phyloP scores from a whole-genome alignment of 768 basidiomycete genomes.

The Phaeotremella fagi region DNA sequence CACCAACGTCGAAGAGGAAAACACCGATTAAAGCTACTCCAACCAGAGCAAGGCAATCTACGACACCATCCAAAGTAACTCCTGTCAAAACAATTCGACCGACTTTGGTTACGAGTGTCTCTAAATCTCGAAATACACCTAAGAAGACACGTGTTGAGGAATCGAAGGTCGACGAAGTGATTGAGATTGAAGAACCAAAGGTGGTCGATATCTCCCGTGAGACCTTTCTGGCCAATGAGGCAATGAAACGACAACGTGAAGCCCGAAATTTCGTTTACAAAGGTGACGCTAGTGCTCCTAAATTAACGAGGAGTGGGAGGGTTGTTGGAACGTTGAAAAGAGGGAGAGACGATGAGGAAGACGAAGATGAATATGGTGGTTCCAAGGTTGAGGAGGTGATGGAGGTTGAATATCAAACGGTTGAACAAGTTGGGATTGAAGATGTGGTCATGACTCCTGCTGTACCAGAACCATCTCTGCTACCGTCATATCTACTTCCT shows the following conservation, averaged over 20 bases:
- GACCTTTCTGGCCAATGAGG: constrained; percentile 42
- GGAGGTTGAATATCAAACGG: constrained; percentile 12
- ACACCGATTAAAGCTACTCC: no score
- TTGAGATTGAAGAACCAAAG: constrained; percentile 15
- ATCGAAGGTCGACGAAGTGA: constrained; percentile 41
- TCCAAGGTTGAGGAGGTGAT: constrained; percentile 42
- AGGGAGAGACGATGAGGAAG: constrained; percentile 16
- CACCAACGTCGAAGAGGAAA: no score
- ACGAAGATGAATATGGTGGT: constrained; percentile 24
- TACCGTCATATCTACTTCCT: constrained; percentile 6
- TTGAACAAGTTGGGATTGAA: background rate
- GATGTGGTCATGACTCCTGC: background rate
- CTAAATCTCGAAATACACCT: no score
- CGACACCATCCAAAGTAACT: no score
- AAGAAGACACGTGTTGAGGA: no score
- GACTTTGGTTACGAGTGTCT: no score
- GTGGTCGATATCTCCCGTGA: constrained; percentile 18
- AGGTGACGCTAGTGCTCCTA: constrained; percentile 43
- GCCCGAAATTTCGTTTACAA: constrained; percentile 46
- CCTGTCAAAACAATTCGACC: no score
- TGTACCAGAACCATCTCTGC: background rate
- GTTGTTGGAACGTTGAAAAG: constrained; percentile 15
- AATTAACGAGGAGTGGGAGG: constrained; percentile 38
- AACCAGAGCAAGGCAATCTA: no score
- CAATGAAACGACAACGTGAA: constrained; percentile 30